Base-by-base conservation (phyloP, 192 early-diverging fungal genomes). In the Backusella mclennaniae region DNA sequence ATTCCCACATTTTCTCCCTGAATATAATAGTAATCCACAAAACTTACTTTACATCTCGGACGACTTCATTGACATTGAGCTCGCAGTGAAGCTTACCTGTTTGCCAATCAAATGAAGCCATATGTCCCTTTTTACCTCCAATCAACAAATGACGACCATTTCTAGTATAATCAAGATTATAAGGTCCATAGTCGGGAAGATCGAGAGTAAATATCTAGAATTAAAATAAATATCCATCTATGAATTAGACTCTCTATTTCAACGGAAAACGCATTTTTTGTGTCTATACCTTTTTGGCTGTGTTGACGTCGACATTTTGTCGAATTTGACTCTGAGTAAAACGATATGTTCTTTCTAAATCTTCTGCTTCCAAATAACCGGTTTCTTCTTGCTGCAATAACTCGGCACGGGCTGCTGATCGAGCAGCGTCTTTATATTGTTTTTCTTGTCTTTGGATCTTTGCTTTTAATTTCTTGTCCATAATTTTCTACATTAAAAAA, bases 91-190 rank as follows among this genome's bases (percentile, higher is more conserved):
- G 83, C 36, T 84, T 90, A n/a, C 92, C 92, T 38, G 77, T 86
- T 70, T 93, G 89, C 97, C 97, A 99, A 78, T 98, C 94, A 82
- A 98, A 93, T 0, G 92, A 90, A 3, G 95, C 95, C 74, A 99
- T 75, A 77, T 99, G 97, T 15, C 97, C 97, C 74, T 92, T 92
- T 19, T 84, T 79, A 7, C 94, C 95, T 69, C 92, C 95, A 29
- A 96, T 82, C 39, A 96, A 78, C 80, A 96, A 67, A 74, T 90
- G 82, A 38, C 86, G 81, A 67, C 96, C 96, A 80, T 97, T 96
- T 12, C 91, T 89, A 36, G 97, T 95, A 85, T 98, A 98, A 77
- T 96, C 90, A 44, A 97, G 23, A n/a, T 88, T 46, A 79, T 98
- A 99, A 12, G 96, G 95, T 14, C 96, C 96, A 82, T 96, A 94